A percentile compares a stretch with the other conserved stretches of the same genome.
Conservation (phyloP, 306 rosid genomes). For the Acmispon strigosus region DNA sequence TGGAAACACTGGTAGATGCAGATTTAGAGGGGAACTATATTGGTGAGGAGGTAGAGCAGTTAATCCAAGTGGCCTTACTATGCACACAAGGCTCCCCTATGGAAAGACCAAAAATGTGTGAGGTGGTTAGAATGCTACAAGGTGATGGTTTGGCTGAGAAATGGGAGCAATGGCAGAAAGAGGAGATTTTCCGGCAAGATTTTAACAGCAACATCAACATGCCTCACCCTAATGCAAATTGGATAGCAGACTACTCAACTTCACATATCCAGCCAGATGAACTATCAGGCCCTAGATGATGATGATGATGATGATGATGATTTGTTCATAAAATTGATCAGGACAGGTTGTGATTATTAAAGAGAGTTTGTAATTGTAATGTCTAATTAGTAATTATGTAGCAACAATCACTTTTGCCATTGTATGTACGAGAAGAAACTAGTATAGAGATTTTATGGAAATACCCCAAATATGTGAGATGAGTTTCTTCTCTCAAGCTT, state of each 20-base stretch:
- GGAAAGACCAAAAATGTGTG: conserved; percentile 94
- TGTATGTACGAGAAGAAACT: conserved; percentile 42
- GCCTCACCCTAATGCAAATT: conserved; percentile 40
- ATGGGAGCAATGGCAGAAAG: conserved; percentile 95
- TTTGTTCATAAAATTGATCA: no score
- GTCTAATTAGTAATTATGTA: conserved; percentile 27
- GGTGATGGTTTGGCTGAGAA: conserved; percentile 86
- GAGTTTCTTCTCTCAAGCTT: no score
- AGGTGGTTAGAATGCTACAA: conserved; percentile 92
- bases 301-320: no score
- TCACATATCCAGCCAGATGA: conserved; percentile 68
- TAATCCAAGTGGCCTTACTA: conserved; percentile 78
- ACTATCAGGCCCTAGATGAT: conserved; percentile 78
- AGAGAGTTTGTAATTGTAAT: conserved; percentile 21
- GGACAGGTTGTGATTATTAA: conserved; percentile 34
- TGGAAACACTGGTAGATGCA: conserved; percentile 69
- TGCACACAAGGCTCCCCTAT: conserved; percentile 75
- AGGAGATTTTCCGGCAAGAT: conserved; percentile 62
- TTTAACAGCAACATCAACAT: conserved; percentile 16
- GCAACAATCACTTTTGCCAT: conserved; percentile 36
- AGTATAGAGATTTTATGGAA: conserved; percentile 27
- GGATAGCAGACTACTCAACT: conserved; percentile 81
- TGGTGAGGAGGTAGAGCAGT: conserved; percentile 61
- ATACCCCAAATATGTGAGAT: no score
- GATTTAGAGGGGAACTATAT: conserved; percentile 60